Evolutionary conservation across 2,329 filamentous ascomycete species (phyloP).

Genomic region (Ramularia endophylla): DNA sequence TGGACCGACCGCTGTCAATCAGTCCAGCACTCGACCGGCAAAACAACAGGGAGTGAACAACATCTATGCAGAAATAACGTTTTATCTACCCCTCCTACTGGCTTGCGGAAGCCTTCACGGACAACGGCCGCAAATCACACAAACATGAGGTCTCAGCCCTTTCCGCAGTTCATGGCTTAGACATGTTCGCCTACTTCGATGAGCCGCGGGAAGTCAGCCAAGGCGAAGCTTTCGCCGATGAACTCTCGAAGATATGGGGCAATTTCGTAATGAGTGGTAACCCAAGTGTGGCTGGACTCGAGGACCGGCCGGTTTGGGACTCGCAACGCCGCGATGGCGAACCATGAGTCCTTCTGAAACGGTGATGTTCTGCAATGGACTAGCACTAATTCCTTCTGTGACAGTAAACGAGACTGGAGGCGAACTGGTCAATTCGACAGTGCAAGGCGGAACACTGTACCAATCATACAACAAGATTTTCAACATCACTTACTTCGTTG

Average conservation of each 20-base stretch:
- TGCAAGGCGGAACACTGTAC: no score
- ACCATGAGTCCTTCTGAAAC: no score
- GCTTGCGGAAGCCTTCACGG: slow-evolving; percentile 45
- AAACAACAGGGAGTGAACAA: slow-evolving; percentile 51
- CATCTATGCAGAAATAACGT: slow-evolving; percentile 49
- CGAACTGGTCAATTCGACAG: no score
- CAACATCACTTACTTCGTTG: slow-evolving; percentile 15
- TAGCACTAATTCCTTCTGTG: no score
- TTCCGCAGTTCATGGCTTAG: slow-evolving; percentile 33
- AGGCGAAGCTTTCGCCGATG: slow-evolving; percentile 22
- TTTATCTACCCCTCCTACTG: slow-evolving; percentile 51
- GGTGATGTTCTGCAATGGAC: no score
- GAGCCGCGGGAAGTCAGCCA: slow-evolving; percentile 12
- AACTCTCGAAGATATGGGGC: slow-evolving; percentile 40
- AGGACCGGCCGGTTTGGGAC: no score
- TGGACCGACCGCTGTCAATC: slow-evolving; percentile 45
- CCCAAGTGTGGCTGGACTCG: slow-evolving; percentile 20
- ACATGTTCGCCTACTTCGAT: slow-evolving; percentile 31
- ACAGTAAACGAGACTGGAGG: no score
- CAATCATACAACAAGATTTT: no score
- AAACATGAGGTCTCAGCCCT: slow-evolving; percentile 47
- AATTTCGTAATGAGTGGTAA: slow-evolving; percentile 42
- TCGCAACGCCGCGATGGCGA: no score
- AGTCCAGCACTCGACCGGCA: slow-evolving; percentile 45
- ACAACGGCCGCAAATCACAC: slow-evolving; percentile 32